phyloP scores from a whole-genome alignment of 306 rosid genomes.

The Sicyos baderoa region DNA sequence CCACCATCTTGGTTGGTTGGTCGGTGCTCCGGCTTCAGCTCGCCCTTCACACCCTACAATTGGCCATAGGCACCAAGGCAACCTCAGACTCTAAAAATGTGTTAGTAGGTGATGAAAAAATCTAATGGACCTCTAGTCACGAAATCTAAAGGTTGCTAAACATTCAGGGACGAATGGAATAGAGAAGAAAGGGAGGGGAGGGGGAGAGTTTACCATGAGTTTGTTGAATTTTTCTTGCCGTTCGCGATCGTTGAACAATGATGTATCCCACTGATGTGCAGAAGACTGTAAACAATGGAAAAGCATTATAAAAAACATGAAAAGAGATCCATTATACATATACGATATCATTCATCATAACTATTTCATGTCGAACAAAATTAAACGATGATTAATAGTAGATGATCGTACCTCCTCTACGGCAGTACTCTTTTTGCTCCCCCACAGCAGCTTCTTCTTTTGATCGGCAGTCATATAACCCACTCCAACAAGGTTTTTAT shows the following conservation, averaged over 20 bases:
- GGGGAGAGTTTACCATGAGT: constrained; percentile 68
- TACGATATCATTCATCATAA: neutral
- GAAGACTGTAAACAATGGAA: constrained; percentile 42
- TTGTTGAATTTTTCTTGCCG: constrained; percentile 95
- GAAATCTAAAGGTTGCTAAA: constrained; percentile 22
- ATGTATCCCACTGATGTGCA: constrained; percentile 76
- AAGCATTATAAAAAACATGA: constrained; percentile 15
- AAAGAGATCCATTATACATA: neutral
- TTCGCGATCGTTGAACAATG: constrained; percentile 65
- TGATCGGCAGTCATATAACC: constrained; percentile 81
- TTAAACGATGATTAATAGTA: neutral
- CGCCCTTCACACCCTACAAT: constrained; percentile 97
- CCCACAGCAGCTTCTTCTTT: constrained; percentile 98
- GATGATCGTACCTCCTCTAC: constrained; percentile 59
- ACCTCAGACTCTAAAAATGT: constrained; percentile 97
- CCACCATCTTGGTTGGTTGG: constrained; percentile 36
- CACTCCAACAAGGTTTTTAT: constrained; percentile 65
- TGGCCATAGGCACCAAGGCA: constrained; percentile 98
- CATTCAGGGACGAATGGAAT: constrained; percentile 33
- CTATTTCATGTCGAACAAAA: constrained; percentile 8
- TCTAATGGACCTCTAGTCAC: constrained; percentile 25
- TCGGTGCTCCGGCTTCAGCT: constrained; percentile 46
- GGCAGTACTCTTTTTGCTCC: constrained; percentile 58
- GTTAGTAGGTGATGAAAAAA: constrained; percentile 75
- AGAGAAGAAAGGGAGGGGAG: constrained; percentile 7